Base-by-base conservation (phyloP, 2,329 filamentous ascomycete genomes). In the Calonectria leucothoes region DNA sequence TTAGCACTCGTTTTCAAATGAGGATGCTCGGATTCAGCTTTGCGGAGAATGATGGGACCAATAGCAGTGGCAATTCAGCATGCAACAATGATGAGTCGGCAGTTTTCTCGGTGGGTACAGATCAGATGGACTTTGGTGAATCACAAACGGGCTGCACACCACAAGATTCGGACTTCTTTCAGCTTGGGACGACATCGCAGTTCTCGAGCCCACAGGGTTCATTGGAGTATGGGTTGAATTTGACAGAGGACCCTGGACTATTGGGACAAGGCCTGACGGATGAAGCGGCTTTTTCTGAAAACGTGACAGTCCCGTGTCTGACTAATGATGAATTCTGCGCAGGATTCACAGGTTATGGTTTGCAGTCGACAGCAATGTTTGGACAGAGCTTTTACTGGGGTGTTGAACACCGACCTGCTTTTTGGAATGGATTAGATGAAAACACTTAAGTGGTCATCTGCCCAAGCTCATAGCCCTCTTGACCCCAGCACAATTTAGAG, bases 71-170 rank as follows among this genome's bases (percentile, higher is more conserved):
- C 3, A 7, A 4, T 15, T 29, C 7, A 6, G 17, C 27, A 2
- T 11, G 4, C 0, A 20, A 15, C 17, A 0, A 31, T 52, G 25
- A 29, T 10, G 27, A 52, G 4, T 29, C 15, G 7, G 17, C 49
- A 4, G 6, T 52, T 20, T 31, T 20, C 27, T 52, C 5, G 49
- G 6, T 20, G 49, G 25, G 15, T n/a, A n/a, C 6, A 10, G 6
- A 20, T 29, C 27, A 14, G 6, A 31, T 27, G 3, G 31, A 1
- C 7, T 20, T 20, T 10, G 25, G 5, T 31, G 25, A 15, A 29
- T 10, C 7, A 2, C 0, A 10, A 6, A 6, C 17, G 20, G 25
- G 8, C 4, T 31, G 6, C 8, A 17, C 27, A 0, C 8, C 4
- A 14, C 10, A 20, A 23, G 17, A 45, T 12, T 20, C 25, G 6